Evolutionary conservation across 148 eudicot genomes (phyloP), one percentile per base, ranked within the genome.

Genomic region (Cornus florida): DNA sequence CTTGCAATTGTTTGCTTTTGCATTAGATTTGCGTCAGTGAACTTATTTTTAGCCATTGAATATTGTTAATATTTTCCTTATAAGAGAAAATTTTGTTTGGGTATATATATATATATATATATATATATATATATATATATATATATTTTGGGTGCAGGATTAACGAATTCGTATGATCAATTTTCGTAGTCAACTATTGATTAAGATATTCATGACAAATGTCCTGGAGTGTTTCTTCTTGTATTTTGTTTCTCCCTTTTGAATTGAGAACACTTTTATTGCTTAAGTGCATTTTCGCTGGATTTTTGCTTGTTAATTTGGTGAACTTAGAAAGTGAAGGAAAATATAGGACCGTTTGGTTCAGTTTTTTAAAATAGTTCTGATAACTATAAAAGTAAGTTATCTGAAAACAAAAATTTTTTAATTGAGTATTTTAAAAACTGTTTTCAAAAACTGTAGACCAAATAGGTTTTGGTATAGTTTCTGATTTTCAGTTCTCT

Each of bases 1-100:
- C 53, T 69, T 48, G 50, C 17, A 66, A 66, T 43, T 39, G 13
- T 12, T 46, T 9, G 43, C 7, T 41, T 65, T 24, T 32, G 20
- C 67, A 22, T 76, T 5, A 48, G 71, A 43, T 53, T 76, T 75
- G 56, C 39, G 14, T 65, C 22, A 38, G 60, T 76, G 56, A 31
- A 48, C 57, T 39, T n/a, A 14, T n/a, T 65, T 43, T 24, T 41
- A 64, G 77, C 39, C 31, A 39, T 39, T 31, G 38, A 24, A 65
- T n/a, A 65, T 59, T 75, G 14, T 22, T 75, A 56, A 39, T n/a
- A 65, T 75, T 66, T 75, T 41, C 4, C n/a, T n/a, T n/a, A n/a
- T n/a, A n/a, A 39, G 16, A 20, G 31, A 28, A 31, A 31, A 39
- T 5, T 50, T 16, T 31, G 19, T 32, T 3, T 20, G 72, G 39